Evolutionary conservation across 768 basidiomycete genomes (phyloP), one percentile per base, ranked within the genome.

Genomic region (Mycena vitilis): DNA sequence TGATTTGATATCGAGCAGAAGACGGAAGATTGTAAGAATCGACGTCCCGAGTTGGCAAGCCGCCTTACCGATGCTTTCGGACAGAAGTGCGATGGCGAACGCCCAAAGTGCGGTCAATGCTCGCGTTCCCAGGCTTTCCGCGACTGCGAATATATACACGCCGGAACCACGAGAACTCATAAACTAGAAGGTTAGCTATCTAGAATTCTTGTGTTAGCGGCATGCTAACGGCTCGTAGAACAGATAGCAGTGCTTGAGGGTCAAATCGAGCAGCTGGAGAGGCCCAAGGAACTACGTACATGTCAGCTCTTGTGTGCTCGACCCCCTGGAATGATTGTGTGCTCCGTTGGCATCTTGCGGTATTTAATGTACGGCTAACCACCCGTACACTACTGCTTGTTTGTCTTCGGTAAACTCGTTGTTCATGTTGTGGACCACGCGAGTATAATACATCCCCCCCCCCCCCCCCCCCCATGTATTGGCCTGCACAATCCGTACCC

Each of bases 221-320:
- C 20, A 10, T 3, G 49, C 42, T 63, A 54, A 70, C 20, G 36
- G 20, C 25, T n/a, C 42, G 12, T 34, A 68, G 81, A 83, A 23
- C 76, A 85, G 9, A 73, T 86, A 13, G 70, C 77, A 0, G 75
- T 79, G 13, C 72, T 86, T 13, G 79, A 79, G 68, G 76, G 76
- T 22, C 80, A 84, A 25, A 75, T 86, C 1, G 71, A 74, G 44
- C 79, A 82, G 25, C 49, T 82, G 12, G 79, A 82, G 62, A 64
- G 80, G 52, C 79, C 80, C 0, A 71, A 65, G 0, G 8, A 44
- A 16, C 42, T 44, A 5, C 8, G 42, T 5, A 11, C 15, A 44
- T 13, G 4, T 16, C n/a, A n/a, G n/a, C n/a, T n/a, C n/a, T n/a
- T n/a, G n/a, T n/a, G n/a, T n/a, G n/a, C n/a, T n/a, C n/a, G n/a